Evolutionary conservation across 202 grass and related monocot species (phyloP), one percentile per base, ranked within the genome.

Genomic region (Carex arenaria): DNA sequence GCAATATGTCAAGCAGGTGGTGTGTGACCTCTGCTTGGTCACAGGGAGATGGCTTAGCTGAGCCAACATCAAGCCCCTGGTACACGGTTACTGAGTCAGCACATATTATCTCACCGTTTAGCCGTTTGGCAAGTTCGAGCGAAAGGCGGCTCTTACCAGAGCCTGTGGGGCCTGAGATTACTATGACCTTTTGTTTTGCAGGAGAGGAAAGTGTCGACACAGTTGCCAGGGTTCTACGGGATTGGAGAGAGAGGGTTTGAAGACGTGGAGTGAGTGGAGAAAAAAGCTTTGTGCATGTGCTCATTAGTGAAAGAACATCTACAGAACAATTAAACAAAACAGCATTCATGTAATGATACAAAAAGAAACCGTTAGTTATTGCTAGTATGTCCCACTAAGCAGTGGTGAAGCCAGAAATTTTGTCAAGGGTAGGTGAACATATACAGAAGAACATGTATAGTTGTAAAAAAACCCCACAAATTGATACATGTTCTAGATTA

Each of bases 61-160:
- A 98, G 10, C 95, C 92, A 0, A 98, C 10, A 36, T 98, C 92
- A 15, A 98, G 90, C 42, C 86, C 86, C 0, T 84, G 84, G 78
- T 97, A 97, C 13, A 97, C 89, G 52, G 94, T 92, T 74, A 94
- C 90, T 0, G 94, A 97, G 82, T 94, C 92, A 0, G 90, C 94
- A 2, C 88, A 89, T 47, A 97, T 86, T 53, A 97, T 97, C 87
- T 97, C 94, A 3, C 94, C 94, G 14, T 90, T 60, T 3, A 97
- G 87, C 82, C 82, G 83, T 82, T 75, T 94, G 54, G 92, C 92
- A 3, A 97, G 78, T 68, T 93, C 89, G 17, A 94, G 19, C 0
- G 94, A 89, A 1, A 94, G 92, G 49, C 59, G 90, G 80, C 92
- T 97, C 90, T 97, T 97, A 0, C 94, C 92, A 0, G 85, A 82